Percentiles rank a stretch among this genome's conserved stretches.
Conservation (phyloP, 2,329 filamentous ascomycete species). For the Dothideomycetes sp. region DNA sequence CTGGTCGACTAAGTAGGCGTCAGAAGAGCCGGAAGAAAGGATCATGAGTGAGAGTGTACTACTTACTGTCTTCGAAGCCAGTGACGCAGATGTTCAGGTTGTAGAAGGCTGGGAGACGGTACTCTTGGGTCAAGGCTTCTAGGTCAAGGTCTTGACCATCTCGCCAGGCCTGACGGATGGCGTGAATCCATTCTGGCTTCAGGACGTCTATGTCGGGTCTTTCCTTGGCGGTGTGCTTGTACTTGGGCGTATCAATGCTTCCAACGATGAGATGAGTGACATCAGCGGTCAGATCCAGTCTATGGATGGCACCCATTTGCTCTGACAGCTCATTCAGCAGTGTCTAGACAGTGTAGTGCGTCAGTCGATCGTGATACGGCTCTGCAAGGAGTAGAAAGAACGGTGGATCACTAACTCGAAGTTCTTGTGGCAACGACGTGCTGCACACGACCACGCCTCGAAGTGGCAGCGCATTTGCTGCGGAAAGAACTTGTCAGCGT, state of each 20-base stretch:
- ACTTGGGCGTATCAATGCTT: constrained; percentile 82
- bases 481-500: background rate
- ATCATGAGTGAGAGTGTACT: background rate
- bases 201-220: constrained; percentile 79
- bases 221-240: constrained; percentile 86
- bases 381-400: background rate
- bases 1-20: constrained; percentile 43
- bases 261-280: constrained; percentile 92
- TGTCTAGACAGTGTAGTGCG: constrained; percentile 19
- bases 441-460: constrained; percentile 6
- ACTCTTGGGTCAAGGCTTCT: constrained; percentile 54
- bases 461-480: background rate
- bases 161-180: constrained; percentile 71
- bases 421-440: constrained; percentile 8
- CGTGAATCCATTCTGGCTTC: constrained; percentile 74
- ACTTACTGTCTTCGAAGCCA: constrained; percentile 56
- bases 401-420: constrained; percentile 1
- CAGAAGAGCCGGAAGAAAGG: background rate
- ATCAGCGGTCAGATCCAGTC: constrained; percentile 87
- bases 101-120: constrained; percentile 56
- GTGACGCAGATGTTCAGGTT: constrained; percentile 59
- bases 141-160: constrained; percentile 68
- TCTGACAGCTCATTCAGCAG: constrained; percentile 48
- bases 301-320: constrained; percentile 80
- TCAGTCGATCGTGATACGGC: background rate